Conservation (phyloP, 768 basidiomycete genomes). For the Kwoniella bestiolae region DNA sequence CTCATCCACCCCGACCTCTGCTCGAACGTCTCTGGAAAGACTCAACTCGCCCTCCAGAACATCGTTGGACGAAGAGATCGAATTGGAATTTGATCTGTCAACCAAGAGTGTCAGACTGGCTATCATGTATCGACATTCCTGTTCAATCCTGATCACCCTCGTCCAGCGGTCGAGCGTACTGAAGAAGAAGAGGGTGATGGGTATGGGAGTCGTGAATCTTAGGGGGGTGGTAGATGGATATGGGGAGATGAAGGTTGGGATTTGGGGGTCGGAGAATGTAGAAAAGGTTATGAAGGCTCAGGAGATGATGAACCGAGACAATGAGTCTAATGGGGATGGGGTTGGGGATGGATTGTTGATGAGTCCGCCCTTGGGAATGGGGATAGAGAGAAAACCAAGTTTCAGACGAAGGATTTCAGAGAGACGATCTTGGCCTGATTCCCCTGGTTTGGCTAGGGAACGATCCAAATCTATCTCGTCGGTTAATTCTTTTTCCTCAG, state of each 20-base stretch:
- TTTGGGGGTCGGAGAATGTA: conserved; percentile 38
- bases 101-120: conserved; percentile 44
- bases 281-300: conserved; percentile 38
- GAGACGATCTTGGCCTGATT: conserved; percentile 6
- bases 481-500: conserved; percentile 4
- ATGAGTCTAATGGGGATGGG: not conserved
- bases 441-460: not conserved
- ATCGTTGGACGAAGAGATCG: conserved; percentile 5
- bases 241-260: not conserved
- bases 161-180: conserved; percentile 31
- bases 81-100: conserved; percentile 45
- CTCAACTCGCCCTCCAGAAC: not conserved
- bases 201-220: conserved; percentile 45
- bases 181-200: conserved; percentile 49
- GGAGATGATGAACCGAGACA: conserved; percentile 3
- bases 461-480: conserved; percentile 6
- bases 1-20: not conserved
- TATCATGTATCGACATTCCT: conserved; percentile 55
- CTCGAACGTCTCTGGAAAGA: conserved; percentile 3
- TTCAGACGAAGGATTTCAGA: conserved; percentile 6
- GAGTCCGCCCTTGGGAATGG: not conserved
- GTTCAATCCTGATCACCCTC: conserved; percentile 52
- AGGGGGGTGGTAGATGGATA: conserved; percentile 28
- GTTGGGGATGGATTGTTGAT: not conserved
- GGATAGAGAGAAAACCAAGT: conserved; percentile 4